Evolutionary conservation across 2,329 filamentous ascomycete genomes (phyloP).

Genomic region (Cladophialophora bantiana): DNA sequence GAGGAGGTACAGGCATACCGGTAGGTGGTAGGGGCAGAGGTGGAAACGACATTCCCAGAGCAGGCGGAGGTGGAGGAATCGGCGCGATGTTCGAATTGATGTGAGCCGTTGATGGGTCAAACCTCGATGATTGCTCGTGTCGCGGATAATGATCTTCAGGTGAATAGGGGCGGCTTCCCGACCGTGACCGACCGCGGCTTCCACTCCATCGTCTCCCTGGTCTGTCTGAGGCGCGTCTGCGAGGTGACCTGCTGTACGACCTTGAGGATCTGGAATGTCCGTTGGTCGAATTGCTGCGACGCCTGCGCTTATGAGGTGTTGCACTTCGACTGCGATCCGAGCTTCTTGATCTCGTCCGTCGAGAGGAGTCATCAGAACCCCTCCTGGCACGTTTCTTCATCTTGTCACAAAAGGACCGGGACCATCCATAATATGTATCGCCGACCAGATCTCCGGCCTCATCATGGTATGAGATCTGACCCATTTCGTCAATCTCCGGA

Average conservation of each 20-base stretch:
- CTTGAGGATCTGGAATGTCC: constrained; percentile 41
- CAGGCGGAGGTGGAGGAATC: constrained; percentile 35
- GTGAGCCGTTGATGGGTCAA: not conserved
- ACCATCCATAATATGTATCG: constrained; percentile 90
- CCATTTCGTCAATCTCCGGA: constrained; percentile 76
- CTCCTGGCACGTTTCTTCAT: constrained; percentile 66
- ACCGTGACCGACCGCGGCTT: constrained; percentile 28
- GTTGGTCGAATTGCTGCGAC: constrained; percentile 49
- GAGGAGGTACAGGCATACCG: constrained; percentile 11
- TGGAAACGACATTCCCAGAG: constrained; percentile 23
- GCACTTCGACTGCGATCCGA: constrained; percentile 51
- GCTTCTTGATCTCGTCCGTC: constrained; percentile 28
- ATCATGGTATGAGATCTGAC: constrained; percentile 71
- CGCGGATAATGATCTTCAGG: constrained; percentile 2
- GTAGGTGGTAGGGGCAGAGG: constrained; percentile 20
- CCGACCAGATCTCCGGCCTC: constrained; percentile 70
- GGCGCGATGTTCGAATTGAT: constrained; percentile 4
- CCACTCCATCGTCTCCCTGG: constrained; percentile 15
- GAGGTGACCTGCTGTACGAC: constrained; percentile 43
- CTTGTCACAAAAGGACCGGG: constrained; percentile 76
- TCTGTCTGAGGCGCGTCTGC: constrained; percentile 35
- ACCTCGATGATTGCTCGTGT: not conserved
- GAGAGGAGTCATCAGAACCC: constrained; percentile 24
- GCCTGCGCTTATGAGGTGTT: constrained; percentile 51
- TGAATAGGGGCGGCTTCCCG: constrained; percentile 35